Evolutionary conservation across 2,329 filamentous ascomycete genomes (phyloP).

Genomic region (Colletotrichum lupini): DNA sequence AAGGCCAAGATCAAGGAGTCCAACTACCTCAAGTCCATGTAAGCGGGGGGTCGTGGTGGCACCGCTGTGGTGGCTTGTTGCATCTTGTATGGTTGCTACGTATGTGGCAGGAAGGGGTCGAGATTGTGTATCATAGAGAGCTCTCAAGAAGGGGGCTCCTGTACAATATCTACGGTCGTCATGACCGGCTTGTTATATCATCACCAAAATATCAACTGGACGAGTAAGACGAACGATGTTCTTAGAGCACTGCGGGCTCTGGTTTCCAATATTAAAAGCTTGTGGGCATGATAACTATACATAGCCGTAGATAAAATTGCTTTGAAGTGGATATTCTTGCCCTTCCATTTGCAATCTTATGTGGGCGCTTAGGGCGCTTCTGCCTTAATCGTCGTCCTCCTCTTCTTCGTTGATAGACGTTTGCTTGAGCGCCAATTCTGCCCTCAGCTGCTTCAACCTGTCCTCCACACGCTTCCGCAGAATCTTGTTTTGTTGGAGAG

Average conservation of each 20-base stretch:
- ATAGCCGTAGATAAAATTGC: not conserved
- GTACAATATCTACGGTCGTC: conserved; percentile 33
- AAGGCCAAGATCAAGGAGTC: conserved; percentile 83
- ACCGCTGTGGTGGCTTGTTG: not conserved
- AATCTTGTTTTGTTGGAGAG: conserved; percentile 57
- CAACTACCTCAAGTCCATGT: conserved; percentile 88
- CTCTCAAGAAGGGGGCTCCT: conserved; percentile 11
- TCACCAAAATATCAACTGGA: conserved; percentile 10
- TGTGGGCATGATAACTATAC: conserved; percentile 12
- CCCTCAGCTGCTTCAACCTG: conserved; percentile 59
- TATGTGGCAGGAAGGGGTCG: not conserved
- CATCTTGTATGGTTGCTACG: not conserved
- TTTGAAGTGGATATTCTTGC: not conserved
- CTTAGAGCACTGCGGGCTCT: not conserved
- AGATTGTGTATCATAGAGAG: conserved; percentile 30
- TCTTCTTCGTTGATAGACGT: conserved; percentile 50
- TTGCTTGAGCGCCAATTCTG: conserved; percentile 58
- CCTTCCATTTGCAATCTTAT: not conserved
- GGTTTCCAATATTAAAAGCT: conserved; percentile 6
- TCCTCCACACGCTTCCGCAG: conserved; percentile 61
- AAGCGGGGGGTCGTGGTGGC: conserved; percentile 39
- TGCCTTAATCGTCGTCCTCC: conserved; percentile 39
- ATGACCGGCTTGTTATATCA: conserved; percentile 21
- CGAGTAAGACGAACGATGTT: not conserved
- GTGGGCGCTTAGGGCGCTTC: not conserved